These are phyloP conservation scores for Diaporthe sp. DNA, from an alignment of 2,329 filamentous ascomycete species.

Conservation along the genomic window DNA sequence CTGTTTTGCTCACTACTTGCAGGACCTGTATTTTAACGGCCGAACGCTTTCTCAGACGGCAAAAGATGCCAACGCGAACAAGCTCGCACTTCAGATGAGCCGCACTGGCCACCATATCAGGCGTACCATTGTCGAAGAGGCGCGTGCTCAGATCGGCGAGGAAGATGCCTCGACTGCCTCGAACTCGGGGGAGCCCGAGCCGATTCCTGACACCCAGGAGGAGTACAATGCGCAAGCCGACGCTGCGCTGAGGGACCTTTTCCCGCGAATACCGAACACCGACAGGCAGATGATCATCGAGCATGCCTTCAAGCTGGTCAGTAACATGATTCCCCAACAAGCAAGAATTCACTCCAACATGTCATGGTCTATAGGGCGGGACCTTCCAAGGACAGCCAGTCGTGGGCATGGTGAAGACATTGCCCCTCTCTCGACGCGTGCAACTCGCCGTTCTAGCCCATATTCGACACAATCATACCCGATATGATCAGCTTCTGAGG, in stretches of 20 bases:
- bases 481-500: conserved; percentile 70
- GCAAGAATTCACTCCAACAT: conserved; percentile 30
- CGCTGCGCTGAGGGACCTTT: conserved; percentile 70
- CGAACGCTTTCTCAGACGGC: conserved; percentile 43
- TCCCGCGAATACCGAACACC: conserved; percentile 73
- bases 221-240: conserved; percentile 73
- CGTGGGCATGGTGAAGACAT: conserved; percentile 66
- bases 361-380: conserved; percentile 51
- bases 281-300: conserved; percentile 71
- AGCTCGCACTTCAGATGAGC: conserved; percentile 64
- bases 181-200: conserved; percentile 57
- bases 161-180: conserved; percentile 40
- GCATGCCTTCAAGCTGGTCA: conserved; percentile 71
- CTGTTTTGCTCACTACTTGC: background rate
- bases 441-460: conserved; percentile 74
- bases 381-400: conserved; percentile 63
- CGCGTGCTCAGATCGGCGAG: conserved; percentile 47
- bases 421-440: conserved; percentile 70
- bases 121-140: conserved; percentile 68
- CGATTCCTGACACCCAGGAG: conserved; percentile 67
- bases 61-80: conserved; percentile 48
- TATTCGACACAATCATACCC: conserved; percentile 74
- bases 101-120: conserved; percentile 71
- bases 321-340: conserved; percentile 40
- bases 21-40: conserved; percentile 35